Conservation (phyloP, 192 early-diverging fungal species). For the Coemansia sp. region DNA sequence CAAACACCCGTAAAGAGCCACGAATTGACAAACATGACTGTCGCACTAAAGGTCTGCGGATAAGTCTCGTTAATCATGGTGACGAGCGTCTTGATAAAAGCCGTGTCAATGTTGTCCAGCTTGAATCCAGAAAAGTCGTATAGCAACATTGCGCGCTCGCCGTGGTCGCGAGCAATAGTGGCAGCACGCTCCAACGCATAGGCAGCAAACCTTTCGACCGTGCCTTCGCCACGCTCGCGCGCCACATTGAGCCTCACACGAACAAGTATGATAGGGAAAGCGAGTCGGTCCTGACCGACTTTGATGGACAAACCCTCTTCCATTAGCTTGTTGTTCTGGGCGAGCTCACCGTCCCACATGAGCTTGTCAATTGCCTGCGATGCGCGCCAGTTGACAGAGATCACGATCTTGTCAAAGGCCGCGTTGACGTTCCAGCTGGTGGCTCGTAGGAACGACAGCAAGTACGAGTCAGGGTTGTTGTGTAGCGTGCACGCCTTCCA, state of each 20-base stretch:
- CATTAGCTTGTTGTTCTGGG: slow-evolving; percentile 48
- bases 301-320: slow-evolving; percentile 52
- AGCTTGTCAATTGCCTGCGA: slow-evolving; percentile 61
- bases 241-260: slow-evolving; percentile 26
- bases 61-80: slow-evolving; percentile 79
- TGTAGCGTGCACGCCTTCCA: slow-evolving; percentile 41
- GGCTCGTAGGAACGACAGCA: slow-evolving; percentile 76
- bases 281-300: slow-evolving; percentile 54
- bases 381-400: slow-evolving; percentile 72
- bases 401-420: slow-evolving; percentile 67
- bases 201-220: slow-evolving; percentile 21
- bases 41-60: slow-evolving; percentile 74
- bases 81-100: slow-evolving; percentile 76
- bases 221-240: slow-evolving; percentile 26
- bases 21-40: slow-evolving; percentile 80
- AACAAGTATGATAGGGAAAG: slow-evolving; percentile 50
- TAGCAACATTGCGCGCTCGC: slow-evolving; percentile 61
- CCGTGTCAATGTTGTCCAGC: slow-evolving; percentile 72
- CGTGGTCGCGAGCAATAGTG: slow-evolving; percentile 21
- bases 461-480: slow-evolving; percentile 66
- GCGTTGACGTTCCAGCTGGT: slow-evolving; percentile 75
- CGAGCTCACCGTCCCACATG: slow-evolving; percentile 61
- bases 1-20: slow-evolving; percentile 88
- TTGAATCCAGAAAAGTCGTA: slow-evolving; percentile 77
- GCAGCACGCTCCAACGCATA: slow-evolving; percentile 36